Evolutionary conservation across 805 yeast genomes (phyloP), one percentile per base, ranked within the genome.

Genomic region (Wickerhamiella occidentalis): DNA sequence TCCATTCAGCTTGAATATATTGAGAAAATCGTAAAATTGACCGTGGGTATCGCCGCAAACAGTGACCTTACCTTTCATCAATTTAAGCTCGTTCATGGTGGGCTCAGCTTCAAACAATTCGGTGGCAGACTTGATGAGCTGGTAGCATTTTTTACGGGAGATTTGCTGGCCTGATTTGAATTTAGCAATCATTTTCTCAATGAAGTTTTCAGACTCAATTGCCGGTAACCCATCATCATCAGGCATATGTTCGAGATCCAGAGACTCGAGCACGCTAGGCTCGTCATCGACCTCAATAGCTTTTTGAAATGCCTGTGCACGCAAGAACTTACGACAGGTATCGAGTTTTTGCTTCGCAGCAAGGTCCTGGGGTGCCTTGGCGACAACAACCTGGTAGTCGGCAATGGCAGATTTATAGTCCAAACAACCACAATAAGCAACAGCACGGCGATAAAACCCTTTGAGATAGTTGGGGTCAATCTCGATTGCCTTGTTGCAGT

Each of bases 21-120:
- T 82, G 59, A 90, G 66, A 47, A 92, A 79, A 63, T 92, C 98
- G 60, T 76, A 90, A 63, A 83, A 87, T 66, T 92, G 98, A 37
- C 98, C 98, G 64, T 92, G 98, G 0, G 96, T 90, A 64, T 92
- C 98, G 56, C 98, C 98, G 57, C 95, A 92, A 8, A 92, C 84
- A 0, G 96, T 85, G 43, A 90, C 71, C 49, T 69, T 64, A n/a
- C 60, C 60, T 9, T 50, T 58, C 6, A 55, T 58, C 1, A 73
- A 60, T 2, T 69, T 68, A 36, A 90, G 62, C 60, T 88, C 97
- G 30, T 80, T 82, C 72, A 88, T 69, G 0, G 95, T 73, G 6
- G 80, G 75, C 62, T 90, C 96, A 2, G 68, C 54, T 50, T 66
- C 68, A 56, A 88, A 76, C 13, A 86, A 54, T 51, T 77, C 73